These are phyloP conservation scores for Lactarius psammicola DNA, from an alignment of 768 basidiomycete genomes.

Conservation along the genomic window DNA sequence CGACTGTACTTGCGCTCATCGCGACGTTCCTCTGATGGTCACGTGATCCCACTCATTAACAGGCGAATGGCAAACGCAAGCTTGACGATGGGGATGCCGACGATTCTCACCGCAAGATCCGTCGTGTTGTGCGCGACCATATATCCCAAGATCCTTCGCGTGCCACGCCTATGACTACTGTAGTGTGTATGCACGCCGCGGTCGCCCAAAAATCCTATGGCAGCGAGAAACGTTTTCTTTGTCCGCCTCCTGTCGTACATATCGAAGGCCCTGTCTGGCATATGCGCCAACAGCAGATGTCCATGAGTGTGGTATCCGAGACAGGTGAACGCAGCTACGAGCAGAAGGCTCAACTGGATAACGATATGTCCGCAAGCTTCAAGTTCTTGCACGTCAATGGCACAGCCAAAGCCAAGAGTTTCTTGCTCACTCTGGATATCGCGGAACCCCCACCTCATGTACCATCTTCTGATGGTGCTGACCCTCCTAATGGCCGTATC, in stretches of 20 bases:
- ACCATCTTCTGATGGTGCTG: slow-evolving; percentile 41
- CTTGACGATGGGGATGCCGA: slow-evolving; percentile 59
- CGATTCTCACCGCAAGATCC: slow-evolving; percentile 74
- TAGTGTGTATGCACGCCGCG: slow-evolving; percentile 86
- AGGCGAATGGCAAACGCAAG: slow-evolving; percentile 64
- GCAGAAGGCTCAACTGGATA: slow-evolving; percentile 80
- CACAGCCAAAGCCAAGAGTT: slow-evolving; percentile 86
- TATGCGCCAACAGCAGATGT: slow-evolving; percentile 74
- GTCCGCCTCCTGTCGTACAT: slow-evolving; percentile 90
- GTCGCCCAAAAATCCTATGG: slow-evolving; percentile 97
- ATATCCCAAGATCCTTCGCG: slow-evolving; percentile 72
- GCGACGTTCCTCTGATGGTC: slow-evolving; percentile 11
- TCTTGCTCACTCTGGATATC: slow-evolving; percentile 82
- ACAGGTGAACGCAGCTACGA: slow-evolving; percentile 80
- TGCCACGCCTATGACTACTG: slow-evolving; percentile 86
- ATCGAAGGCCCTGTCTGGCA: slow-evolving; percentile 88
- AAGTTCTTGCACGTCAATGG: slow-evolving; percentile 89
- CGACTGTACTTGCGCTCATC: slow-evolving; percentile 2
- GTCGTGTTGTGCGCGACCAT: slow-evolving; percentile 81
- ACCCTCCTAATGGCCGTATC: slow-evolving; percentile 53
- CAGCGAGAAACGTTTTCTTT: slow-evolving; percentile 91
- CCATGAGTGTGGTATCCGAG: slow-evolving; percentile 85
- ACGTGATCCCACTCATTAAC: slow-evolving; percentile 27
- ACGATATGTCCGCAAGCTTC: slow-evolving; percentile 84
- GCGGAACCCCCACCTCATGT: slow-evolving; percentile 62